Evolutionary conservation across 176 grass and related monocot genomes (phyloP).

Genomic region (Zea mays): Zm-B73-REFERENCE-NAM-5.0 NC_050097.1:39771001-39771500

Average conservation of each 20-base stretch:
- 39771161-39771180: no score
- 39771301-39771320: no score
- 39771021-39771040: constrained; percentile 50
- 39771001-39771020: neutral
- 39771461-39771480: no score
- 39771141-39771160: no score
- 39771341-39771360: neutral
- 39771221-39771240: neutral
- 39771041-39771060: constrained; percentile 92
- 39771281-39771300: no score
- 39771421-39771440: neutral
- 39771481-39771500: neutral
- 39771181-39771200: no score
- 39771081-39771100: constrained; percentile 76
- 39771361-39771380: no score
- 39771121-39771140: neutral
- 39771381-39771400: neutral
- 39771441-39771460: neutral
- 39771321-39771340: no score
- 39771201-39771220: neutral
- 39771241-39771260: no score
- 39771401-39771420: neutral
- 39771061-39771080: constrained; percentile 75
- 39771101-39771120: constrained; percentile 50
- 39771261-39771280: no score